Conservation (phyloP, 1,284 basidiomycete species). For the Inonotus obliquus region DNA sequence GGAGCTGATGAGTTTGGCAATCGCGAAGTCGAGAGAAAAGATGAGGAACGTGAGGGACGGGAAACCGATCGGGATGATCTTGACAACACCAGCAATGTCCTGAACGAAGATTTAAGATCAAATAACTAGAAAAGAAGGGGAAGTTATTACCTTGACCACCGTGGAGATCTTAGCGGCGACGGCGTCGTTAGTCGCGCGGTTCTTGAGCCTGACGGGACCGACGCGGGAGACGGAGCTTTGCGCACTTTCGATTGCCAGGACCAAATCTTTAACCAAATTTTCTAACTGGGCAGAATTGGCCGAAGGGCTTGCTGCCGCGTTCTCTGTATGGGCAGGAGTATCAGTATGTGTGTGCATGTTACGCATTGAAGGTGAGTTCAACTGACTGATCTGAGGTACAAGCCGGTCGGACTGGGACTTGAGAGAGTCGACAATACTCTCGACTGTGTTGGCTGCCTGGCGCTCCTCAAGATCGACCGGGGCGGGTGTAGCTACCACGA, state of each 20-base stretch:
- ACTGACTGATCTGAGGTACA: slow-evolving; percentile 13
- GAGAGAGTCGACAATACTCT: slow-evolving; percentile 1
- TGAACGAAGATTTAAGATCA: neutral
- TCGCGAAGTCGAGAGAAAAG: slow-evolving; percentile 17
- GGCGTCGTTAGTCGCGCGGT: slow-evolving; percentile 18
- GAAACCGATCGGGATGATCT: slow-evolving; percentile 3
- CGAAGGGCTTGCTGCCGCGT: neutral
- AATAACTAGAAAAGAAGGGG: neutral
- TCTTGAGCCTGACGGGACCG: neutral
- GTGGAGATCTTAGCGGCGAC: slow-evolving; percentile 15
- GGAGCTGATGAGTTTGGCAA: slow-evolving; percentile 17
- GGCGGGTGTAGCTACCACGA: slow-evolving; percentile 7
- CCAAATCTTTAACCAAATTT: slow-evolving; percentile 13
- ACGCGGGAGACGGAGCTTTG: slow-evolving; percentile 8
- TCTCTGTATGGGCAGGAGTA: neutral
- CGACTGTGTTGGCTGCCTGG: neutral
- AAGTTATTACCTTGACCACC: slow-evolving; percentile 13
- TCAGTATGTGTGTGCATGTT: neutral
- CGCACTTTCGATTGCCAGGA: slow-evolving; percentile 12
- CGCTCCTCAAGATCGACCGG: slow-evolving; percentile 7
- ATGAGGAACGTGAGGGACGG: slow-evolving; percentile 14
- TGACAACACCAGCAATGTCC: neutral
- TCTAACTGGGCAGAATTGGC: slow-evolving; percentile 1
- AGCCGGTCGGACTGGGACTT: slow-evolving; percentile 1
- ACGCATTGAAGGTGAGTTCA: neutral